A percentile compares a stretch with the other conserved stretches of the same genome.
Conservation (phyloP, 805 yeast genomes). For the Pichia paraexigua region DNA sequence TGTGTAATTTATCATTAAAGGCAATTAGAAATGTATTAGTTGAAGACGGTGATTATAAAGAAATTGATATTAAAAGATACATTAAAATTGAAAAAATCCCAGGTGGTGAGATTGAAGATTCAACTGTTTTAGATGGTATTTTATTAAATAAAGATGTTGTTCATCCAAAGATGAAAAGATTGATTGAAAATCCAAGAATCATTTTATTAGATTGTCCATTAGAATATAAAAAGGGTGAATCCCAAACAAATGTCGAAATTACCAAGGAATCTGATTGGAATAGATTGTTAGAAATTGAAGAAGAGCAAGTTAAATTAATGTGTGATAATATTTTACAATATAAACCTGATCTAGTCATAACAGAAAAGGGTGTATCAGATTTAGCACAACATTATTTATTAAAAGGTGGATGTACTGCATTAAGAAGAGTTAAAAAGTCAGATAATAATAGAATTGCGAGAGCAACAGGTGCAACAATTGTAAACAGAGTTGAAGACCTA, state of each 20-base stretch:
- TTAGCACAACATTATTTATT: conserved; percentile 93
- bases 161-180: conserved; percentile 96
- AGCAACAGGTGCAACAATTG: conserved; percentile 96
- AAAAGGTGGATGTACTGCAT: conserved; percentile 86
- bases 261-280: conserved; percentile 96
- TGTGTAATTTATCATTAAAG: conserved; percentile 81
- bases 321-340: conserved; percentile 79
- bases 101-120: conserved; percentile 94
- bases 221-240: conserved; percentile 98
- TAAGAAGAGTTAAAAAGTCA: conserved; percentile 90
- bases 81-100: conserved; percentile 93
- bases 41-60: conserved; percentile 56
- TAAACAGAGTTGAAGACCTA: conserved; percentile 90
- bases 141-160: conserved; percentile 93
- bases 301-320: conserved; percentile 84
- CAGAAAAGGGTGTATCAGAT: conserved; percentile 98
- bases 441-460: conserved; percentile 96
- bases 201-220: conserved; percentile 90
- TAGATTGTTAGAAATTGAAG: conserved; percentile 91
- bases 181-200: conserved; percentile 81
- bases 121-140: conserved; percentile 83
- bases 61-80: conserved; percentile 88
- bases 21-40: conserved; percentile 81
- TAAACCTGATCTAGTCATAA: conserved; percentile 90
- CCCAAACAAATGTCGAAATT: conserved; percentile 96